A percentile compares a stretch with the other conserved stretches of the same genome.
Conservation (phyloP, 495 filamentous ascomycete species). For the Barbatosphaeria neglecta region DNA sequence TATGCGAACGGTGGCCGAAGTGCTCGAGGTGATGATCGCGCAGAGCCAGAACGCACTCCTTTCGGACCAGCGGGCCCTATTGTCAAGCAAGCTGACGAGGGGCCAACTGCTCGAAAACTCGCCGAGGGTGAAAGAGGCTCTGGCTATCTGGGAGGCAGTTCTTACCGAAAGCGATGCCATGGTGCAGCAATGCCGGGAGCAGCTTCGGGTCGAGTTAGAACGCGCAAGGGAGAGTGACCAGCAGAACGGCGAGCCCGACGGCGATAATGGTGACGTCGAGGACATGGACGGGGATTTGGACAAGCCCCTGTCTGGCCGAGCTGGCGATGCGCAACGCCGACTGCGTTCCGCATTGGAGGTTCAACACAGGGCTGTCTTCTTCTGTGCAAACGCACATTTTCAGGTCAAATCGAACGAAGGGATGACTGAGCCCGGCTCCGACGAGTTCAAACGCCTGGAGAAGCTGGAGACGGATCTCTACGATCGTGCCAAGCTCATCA, state of each 20-base stretch:
- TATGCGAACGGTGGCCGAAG: conserved; percentile 69
- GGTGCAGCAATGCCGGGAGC: conserved; percentile 52
- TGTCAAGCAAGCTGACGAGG: conserved; percentile 48
- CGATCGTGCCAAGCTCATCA: conserved; percentile 60
- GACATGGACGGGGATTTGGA: conserved; percentile 26
- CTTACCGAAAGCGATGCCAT: conserved; percentile 40
- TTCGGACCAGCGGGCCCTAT: conserved; percentile 52
- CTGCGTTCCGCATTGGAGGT: conserved; percentile 65
- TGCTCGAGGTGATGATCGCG: conserved; percentile 82
- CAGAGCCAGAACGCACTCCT: conserved; percentile 53
- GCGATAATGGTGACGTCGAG: conserved; percentile 22
- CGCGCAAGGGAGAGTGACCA: no score
- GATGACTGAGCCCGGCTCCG: conserved; percentile 50
- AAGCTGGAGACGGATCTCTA: conserved; percentile 61
- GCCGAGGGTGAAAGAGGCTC: conserved; percentile 38
- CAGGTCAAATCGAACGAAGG: conserved; percentile 63
- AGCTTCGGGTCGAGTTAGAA: conserved; percentile 45
- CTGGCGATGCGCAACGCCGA: conserved; percentile 50
- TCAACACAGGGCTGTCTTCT: conserved; percentile 74
- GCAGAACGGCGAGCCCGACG: conserved; percentile 7
- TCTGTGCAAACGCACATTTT: conserved; percentile 69
- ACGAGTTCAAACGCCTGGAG: conserved; percentile 53
- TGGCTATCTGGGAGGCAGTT: conserved; percentile 54
- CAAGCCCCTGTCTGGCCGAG: conserved; percentile 14
- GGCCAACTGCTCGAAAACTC: conserved; percentile 69